These are phyloP conservation scores for Candida saitoana DNA, from an alignment of 805 yeast genomes.

Conservation along the genomic window DNA sequence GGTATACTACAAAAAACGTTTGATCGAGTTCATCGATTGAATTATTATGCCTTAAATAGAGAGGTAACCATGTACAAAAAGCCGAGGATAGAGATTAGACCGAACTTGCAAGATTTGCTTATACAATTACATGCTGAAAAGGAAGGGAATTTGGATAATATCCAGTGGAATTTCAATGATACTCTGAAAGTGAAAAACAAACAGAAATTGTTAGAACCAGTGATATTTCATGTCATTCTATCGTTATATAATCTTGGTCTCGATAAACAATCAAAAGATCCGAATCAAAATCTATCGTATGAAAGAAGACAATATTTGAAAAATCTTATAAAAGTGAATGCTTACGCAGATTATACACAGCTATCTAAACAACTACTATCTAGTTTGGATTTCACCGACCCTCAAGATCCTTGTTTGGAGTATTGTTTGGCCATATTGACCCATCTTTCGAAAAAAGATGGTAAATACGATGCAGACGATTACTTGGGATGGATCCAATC, in stretches of 20 bases:
- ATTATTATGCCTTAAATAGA: slow-evolving; percentile 12
- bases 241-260: slow-evolving; percentile 7
- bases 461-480: slow-evolving; percentile 5
- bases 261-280: neutral
- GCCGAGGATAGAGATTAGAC: slow-evolving; percentile 7
- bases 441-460: neutral
- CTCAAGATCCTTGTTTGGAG: neutral
- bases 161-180: slow-evolving; percentile 4
- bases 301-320: neutral
- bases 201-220: slow-evolving; percentile 12
- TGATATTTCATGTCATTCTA: slow-evolving; percentile 12
- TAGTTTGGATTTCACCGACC: neutral
- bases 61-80: slow-evolving; percentile 10
- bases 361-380: neutral
- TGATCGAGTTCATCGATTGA: slow-evolving; percentile 17
- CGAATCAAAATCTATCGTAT: neutral
- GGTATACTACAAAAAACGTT: slow-evolving; percentile 7
- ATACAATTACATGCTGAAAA: slow-evolving; percentile 9
- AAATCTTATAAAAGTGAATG: neutral
- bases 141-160: slow-evolving; percentile 5
- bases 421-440: neutral
- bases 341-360: neutral
- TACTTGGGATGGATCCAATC: slow-evolving; percentile 29
- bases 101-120: slow-evolving; percentile 10
- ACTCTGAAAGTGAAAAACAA: slow-evolving; percentile 1